A percentile compares a stretch with the other conserved stretches of the same genome.
These are phyloP conservation scores for Chaetomium sp. DNA, from an alignment of 2,329 filamentous ascomycete genomes.

Conservation along the genomic window DNA sequence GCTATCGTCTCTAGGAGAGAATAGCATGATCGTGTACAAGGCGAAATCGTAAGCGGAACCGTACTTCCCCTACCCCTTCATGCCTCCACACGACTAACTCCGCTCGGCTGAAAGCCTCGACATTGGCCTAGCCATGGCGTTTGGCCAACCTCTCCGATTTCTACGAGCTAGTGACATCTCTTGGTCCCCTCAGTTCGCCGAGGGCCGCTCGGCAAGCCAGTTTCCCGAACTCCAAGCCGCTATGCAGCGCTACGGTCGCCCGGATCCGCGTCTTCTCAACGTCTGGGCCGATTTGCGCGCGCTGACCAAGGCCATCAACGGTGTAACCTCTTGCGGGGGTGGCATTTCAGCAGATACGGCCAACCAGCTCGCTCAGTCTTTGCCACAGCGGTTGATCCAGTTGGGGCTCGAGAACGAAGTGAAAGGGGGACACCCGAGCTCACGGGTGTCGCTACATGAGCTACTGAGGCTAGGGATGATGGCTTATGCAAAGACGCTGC, in stretches of 20 bases:
- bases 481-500: constrained; percentile 11
- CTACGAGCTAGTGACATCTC: neutral
- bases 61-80: neutral
- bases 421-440: neutral
- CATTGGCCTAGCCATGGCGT: constrained; percentile 9
- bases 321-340: neutral
- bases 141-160: constrained; percentile 6
- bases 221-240: constrained; percentile 4
- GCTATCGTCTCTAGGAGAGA: neutral
- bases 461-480: constrained; percentile 10
- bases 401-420: neutral
- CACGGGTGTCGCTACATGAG: neutral
- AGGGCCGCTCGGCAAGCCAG: neutral
- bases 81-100: neutral
- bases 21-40: constrained; percentile 1
- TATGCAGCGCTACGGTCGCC: neutral
- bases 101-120: constrained; percentile 5
- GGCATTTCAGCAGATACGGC: neutral
- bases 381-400: constrained; percentile 1
- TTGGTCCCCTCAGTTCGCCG: constrained; percentile 11
- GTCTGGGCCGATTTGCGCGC: constrained; percentile 16
- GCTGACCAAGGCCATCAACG: constrained; percentile 6
- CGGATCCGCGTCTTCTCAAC: constrained; percentile 10
- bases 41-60: neutral
- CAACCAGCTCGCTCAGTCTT: neutral